Base-by-base conservation (phyloP, 345 rosid genomes). In the Erysimum cheiranthoides region DNA sequence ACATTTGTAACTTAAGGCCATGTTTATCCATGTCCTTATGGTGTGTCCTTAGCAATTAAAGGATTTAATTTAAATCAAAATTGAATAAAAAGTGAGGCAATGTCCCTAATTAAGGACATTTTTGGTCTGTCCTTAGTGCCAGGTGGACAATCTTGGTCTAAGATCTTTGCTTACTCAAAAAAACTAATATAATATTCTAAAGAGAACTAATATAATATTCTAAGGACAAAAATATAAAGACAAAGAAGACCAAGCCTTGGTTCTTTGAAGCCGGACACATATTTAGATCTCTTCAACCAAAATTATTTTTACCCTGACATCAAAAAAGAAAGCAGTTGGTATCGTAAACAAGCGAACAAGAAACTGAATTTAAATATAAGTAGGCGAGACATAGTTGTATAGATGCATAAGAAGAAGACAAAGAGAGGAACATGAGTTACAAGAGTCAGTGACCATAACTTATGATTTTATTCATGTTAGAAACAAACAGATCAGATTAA, bases 211-310 rank as follows among this genome's bases (percentile, higher is more conserved):
- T n/a, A n/a, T n/a, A n/a, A n/a, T n/a, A n/a, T n/a, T n/a, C n/a
- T n/a, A n/a, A n/a, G n/a, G n/a, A n/a, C n/a, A n/a, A n/a, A n/a
- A n/a, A n/a, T n/a, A n/a, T n/a, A n/a, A n/a, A n/a, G 52, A 61
- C 75, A 71, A 72, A 28, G 45, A 52, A 40, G 70, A 51, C 38
- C 38, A 16, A 69, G 13, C n/a, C 10, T 73, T 30, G 62, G 79
- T 75, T 75, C 69, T 60, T 40, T 73, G 76, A 73, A 73, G 70
- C 76, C 28, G 38, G 70, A 61, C 76, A 52, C 51, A 8, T 46
- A 28, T 39, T 39, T 25, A 72, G 51, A 39, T 50, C 61, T 52
- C 39, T 58, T 25, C 5, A 71, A n/a, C 61, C 35, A 35, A 60
- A 60, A 45, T 14, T 53, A 21, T 52, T 13, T 73, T 28, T 6